A percentile compares a stretch with the other conserved stretches of the same genome.
phyloP scores from a whole-genome alignment of 2,329 filamentous ascomycete genomes.

The Cephalotrichum gorgonifer region DNA sequence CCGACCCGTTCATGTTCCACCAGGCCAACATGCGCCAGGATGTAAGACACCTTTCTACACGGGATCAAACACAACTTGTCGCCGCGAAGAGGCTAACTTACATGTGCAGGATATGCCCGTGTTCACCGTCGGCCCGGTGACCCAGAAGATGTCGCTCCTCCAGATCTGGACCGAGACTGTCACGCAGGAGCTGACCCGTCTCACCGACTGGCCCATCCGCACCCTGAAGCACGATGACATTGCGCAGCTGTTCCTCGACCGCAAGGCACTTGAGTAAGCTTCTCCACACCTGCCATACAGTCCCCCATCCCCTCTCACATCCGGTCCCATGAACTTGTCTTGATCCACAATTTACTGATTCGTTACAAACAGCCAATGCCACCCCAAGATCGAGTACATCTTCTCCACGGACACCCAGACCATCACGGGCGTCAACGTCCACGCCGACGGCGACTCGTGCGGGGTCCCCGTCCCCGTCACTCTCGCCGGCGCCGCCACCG shows the following conservation, averaged over 20 bases:
- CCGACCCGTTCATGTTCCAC: slow-evolving; percentile 51
- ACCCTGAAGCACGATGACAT: slow-evolving; percentile 31
- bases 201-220: slow-evolving; percentile 20
- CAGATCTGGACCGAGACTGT: slow-evolving; percentile 47
- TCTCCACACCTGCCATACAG: neutral
- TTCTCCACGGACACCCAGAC: slow-evolving; percentile 27
- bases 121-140: slow-evolving; percentile 36
- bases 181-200: slow-evolving; percentile 40
- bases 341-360: neutral
- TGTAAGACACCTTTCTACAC: neutral
- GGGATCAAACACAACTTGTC: too few species aligned
- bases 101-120: slow-evolving; percentile 25
- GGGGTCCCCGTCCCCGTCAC: slow-evolving; percentile 42
- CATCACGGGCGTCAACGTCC: slow-evolving; percentile 40
- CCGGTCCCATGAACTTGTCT: neutral
- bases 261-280: slow-evolving; percentile 35
- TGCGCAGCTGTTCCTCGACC: slow-evolving; percentile 37
- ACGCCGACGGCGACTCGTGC: slow-evolving; percentile 37
- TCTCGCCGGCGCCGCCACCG: slow-evolving; percentile 32
- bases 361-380: slow-evolving; percentile 20
- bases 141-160: slow-evolving; percentile 37
- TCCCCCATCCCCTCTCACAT: neutral
- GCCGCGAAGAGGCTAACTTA: neutral
- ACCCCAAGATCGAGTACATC: slow-evolving; percentile 35
- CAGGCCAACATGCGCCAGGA: slow-evolving; percentile 47